Evolutionary conservation across 768 basidiomycete genomes (phyloP), one percentile per base, ranked within the genome.

Genomic region (Hemileccinum impolitum): DNA sequence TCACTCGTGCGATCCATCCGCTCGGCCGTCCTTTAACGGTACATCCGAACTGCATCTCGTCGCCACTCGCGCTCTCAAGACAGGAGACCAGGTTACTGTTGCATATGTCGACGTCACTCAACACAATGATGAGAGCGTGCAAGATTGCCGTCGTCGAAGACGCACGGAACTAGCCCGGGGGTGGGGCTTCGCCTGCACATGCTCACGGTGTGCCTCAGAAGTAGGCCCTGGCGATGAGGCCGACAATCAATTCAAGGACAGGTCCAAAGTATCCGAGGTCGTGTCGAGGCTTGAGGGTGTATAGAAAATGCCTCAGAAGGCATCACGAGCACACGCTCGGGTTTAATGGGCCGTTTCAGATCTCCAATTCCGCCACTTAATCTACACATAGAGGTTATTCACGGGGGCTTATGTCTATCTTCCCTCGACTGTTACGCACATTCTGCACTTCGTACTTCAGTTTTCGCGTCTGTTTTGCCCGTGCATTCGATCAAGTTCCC

Each of bases 161-260:
- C 77, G 90, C 28, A 73, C 75, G 57, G 87, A 90, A 71, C 76
- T 93, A 32, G 87, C 79, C 19, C 76, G 85, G 37, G 90, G 90
- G 30, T 93, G 90, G 90, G 74, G 77, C 49, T 90, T 92, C 63
- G 81, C 86, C 11, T 93, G 90, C 60, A 66, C 71, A 43, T 93
- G 90, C 63, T 66, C 73, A 46, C 77, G 80, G 38, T 92, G 90
- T 62, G 61, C 66, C 32, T 71, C 69, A 46, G 90, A 92, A 64
- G 75, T 64, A 6, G 62, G 65, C 15, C 55, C 64, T 26, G 47
- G 50, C 13, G 54, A 58, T 43, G 63, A 64, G 48, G 32, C 49
- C 32, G 60, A 72, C 46, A 53, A 72, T 26, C 67, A 64, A n/a
- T 65, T 67, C 48, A 70, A 68, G 57, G 84, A 85, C 59, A 77